Percentiles rank a stretch among this genome's conserved stretches.
phyloP scores from a whole-genome alignment of 495 filamentous ascomycete species.

The Podospora pseudopauciseta region DNA sequence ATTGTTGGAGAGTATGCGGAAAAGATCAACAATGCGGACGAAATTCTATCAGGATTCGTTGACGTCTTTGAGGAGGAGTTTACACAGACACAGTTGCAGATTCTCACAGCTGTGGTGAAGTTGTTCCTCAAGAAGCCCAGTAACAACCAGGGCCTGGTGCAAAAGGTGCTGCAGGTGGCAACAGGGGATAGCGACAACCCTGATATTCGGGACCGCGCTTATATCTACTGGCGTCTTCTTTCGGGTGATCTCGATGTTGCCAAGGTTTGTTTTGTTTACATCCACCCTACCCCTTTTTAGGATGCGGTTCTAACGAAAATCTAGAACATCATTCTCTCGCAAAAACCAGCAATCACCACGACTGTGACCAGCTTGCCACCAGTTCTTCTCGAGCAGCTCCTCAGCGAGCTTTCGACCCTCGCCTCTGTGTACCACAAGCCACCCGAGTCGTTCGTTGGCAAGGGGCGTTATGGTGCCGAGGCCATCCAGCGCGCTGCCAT shows the following conservation, averaged over 20 bases:
- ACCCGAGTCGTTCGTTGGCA: slow-evolving; percentile 91
- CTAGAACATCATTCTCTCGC: slow-evolving; percentile 84
- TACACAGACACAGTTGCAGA: slow-evolving; percentile 91
- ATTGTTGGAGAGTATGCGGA: slow-evolving; percentile 98
- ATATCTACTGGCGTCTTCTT: slow-evolving; percentile 97
- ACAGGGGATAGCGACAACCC: slow-evolving; percentile 96
- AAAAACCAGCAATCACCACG: slow-evolving; percentile 89
- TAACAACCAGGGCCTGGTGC: slow-evolving; percentile 79
- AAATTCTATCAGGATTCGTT: slow-evolving; percentile 89
- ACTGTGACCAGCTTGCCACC: slow-evolving; percentile 87
- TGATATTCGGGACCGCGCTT: slow-evolving; percentile 92
- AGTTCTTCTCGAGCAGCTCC: slow-evolving; percentile 76
- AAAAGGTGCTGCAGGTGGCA: slow-evolving; percentile 86
- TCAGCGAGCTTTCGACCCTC: slow-evolving; percentile 88
- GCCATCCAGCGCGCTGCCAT: slow-evolving; percentile 94
- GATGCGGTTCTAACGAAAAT: slow-evolving; percentile 21
- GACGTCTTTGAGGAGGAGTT: slow-evolving; percentile 91
- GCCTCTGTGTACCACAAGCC: slow-evolving; percentile 99
- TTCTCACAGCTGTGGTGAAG: slow-evolving; percentile 94
- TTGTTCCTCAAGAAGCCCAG: slow-evolving; percentile 95
- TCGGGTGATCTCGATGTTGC: slow-evolving; percentile 87
- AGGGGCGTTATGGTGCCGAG: slow-evolving; percentile 89
- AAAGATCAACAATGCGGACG: slow-evolving; percentile 96
- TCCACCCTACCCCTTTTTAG: not conserved
- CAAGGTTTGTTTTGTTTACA: slow-evolving; percentile 54